A percentile compares a stretch with the other conserved stretches of the same genome.
Evolutionary conservation across 305 asterid species (phyloP).

Genomic region (Fraxinus latifolia): DNA sequence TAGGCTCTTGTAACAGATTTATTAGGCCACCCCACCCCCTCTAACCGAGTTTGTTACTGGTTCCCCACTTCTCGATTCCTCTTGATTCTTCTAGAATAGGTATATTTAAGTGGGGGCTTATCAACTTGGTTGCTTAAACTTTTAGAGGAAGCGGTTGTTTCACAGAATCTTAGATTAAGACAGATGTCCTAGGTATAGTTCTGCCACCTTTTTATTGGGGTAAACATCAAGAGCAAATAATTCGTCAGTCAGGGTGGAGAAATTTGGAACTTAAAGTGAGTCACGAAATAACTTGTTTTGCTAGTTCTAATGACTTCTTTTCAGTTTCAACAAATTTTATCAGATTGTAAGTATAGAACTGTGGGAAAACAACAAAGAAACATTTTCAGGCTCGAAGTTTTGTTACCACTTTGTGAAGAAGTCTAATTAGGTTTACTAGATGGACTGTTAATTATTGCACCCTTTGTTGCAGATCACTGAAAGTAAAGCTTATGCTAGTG

Average conservation of each 20-base stretch:
- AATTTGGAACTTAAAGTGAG: background rate
- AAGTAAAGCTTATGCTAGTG: background rate
- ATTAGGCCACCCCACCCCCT: too few relatives aligned
- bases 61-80: too few relatives aligned
- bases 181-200: background rate
- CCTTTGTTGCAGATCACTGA: background rate
- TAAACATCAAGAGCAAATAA: background rate
- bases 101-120: too few relatives aligned
- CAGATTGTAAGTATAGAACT: background rate
- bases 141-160: background rate
- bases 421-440: background rate
- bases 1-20: too few relatives aligned
- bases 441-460: background rate
- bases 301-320: background rate
- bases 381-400: background rate
- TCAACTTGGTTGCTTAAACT: background rate
- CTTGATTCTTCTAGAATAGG: too few relatives aligned
- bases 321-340: background rate
- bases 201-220: background rate
- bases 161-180: background rate
- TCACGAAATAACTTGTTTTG: background rate
- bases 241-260: background rate
- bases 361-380: background rate
- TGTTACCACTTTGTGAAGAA: background rate
- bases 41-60: too few relatives aligned